These are phyloP conservation scores for Cladosporium sp. DNA, from an alignment of 2,329 filamentous ascomycete species.

Conservation along the genomic window DNA sequence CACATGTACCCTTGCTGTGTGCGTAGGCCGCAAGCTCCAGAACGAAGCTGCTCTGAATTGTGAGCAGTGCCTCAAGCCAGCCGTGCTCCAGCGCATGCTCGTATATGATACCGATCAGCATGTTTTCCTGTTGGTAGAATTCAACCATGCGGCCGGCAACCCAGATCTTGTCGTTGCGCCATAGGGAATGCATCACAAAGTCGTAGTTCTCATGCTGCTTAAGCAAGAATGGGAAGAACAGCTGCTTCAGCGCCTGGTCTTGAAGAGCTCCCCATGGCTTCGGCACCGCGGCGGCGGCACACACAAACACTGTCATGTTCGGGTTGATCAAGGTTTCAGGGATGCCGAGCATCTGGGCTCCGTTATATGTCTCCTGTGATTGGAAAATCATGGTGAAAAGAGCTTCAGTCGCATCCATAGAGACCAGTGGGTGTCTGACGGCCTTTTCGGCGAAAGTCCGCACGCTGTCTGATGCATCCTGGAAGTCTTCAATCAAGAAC, in stretches of 20 bases:
- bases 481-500: conserved; percentile 67
- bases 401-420: conserved; percentile 74
- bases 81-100: conserved; percentile 78
- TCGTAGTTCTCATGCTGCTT: conserved; percentile 77
- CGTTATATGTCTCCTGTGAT: conserved; percentile 58
- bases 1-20: conserved; percentile 76
- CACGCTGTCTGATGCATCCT: conserved; percentile 60
- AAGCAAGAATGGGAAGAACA: conserved; percentile 81
- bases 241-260: conserved; percentile 70
- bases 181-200: conserved; percentile 87
- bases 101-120: conserved; percentile 68
- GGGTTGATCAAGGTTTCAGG: conserved; percentile 65
- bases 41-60: conserved; percentile 78
- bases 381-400: conserved; percentile 64
- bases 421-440: conserved; percentile 83
- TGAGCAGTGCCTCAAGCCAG: conserved; percentile 81
- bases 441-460: conserved; percentile 64
- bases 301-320: conserved; percentile 76
- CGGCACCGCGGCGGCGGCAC: conserved; percentile 74
- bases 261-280: conserved; percentile 76
- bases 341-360: conserved; percentile 57
- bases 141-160: conserved; percentile 78
- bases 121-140: conserved; percentile 68
- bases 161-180: conserved; percentile 88
- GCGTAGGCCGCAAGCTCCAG: conserved; percentile 84